phyloP scores from a whole-genome alignment of 495 filamentous ascomycete species.

The Filosporella fistucella region DNA sequence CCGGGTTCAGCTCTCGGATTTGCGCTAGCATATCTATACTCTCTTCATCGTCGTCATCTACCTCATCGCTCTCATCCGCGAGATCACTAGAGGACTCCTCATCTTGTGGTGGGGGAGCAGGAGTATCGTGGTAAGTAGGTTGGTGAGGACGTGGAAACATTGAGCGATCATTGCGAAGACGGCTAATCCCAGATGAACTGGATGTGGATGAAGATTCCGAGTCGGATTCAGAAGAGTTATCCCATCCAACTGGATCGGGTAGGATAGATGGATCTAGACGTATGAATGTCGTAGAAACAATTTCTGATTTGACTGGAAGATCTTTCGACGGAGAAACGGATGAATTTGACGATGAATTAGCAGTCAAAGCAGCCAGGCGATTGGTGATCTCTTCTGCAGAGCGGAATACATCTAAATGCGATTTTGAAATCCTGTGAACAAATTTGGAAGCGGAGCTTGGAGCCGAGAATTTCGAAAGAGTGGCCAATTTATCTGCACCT shows the following conservation, averaged over 20 bases:
- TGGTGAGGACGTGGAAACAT: conserved; percentile 3
- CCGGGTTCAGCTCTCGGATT: conserved; percentile 12
- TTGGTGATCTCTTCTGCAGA: conserved; percentile 29
- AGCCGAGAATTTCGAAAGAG: conserved; percentile 11
- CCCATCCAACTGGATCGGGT: conserved; percentile 35
- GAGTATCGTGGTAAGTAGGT: background rate
- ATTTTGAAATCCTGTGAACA: conserved; percentile 14
- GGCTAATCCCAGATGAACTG: conserved; percentile 10
- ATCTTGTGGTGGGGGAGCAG: background rate
- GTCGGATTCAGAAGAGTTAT: conserved; percentile 31
- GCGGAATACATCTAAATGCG: background rate
- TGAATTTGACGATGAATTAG: conserved; percentile 22
- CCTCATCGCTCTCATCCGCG: conserved; percentile 21
- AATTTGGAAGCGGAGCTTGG: conserved; percentile 1
- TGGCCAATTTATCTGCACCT: no score
- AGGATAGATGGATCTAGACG: conserved; percentile 35
- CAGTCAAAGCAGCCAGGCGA: conserved; percentile 32
- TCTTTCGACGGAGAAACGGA: background rate
- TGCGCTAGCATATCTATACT: conserved; percentile 19
- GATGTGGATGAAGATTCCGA: background rate
- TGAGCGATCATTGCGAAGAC: conserved; percentile 19
- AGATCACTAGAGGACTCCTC: conserved; percentile 15
- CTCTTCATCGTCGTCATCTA: conserved; percentile 18
- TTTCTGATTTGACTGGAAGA: conserved; percentile 29
- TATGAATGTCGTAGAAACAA: conserved; percentile 26